Evolutionary conservation across 1,284 basidiomycete genomes (phyloP).

Genomic region (Malassezia vespertilionis): DNA sequence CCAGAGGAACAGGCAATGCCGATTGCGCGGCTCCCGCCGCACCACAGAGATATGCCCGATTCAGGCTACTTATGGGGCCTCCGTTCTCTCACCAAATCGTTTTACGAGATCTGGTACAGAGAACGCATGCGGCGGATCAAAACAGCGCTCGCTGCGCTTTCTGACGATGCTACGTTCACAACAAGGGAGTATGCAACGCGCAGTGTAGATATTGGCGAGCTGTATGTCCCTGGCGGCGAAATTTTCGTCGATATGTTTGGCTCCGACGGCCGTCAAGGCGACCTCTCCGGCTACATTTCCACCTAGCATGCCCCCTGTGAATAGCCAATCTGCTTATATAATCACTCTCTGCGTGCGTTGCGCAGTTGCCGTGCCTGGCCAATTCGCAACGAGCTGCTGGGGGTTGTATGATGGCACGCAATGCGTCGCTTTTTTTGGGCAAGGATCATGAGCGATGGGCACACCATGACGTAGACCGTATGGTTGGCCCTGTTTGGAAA

Average conservation of each 20-base stretch:
- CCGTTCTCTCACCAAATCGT: slow-evolving; percentile 59
- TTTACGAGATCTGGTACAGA: slow-evolving; percentile 53
- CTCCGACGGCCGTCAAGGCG: slow-evolving; percentile 11
- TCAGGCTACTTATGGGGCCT: slow-evolving; percentile 87
- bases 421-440: slow-evolving; percentile 38
- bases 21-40: slow-evolving; percentile 64
- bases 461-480: slow-evolving; percentile 24
- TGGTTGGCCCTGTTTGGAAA: slow-evolving; percentile 16
- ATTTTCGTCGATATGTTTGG: slow-evolving; percentile 47
- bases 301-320: slow-evolving; percentile 11
- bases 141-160: not conserved
- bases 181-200: slow-evolving; percentile 19
- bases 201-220: slow-evolving; percentile 27
- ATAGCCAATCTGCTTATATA: not conserved
- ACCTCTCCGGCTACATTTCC: slow-evolving; percentile 30
- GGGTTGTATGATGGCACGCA: no score
- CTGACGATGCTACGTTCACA: not conserved
- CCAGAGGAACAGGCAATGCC: slow-evolving; percentile 46
- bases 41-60: slow-evolving; percentile 75
- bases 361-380: not conserved
- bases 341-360: no score
- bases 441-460: slow-evolving; percentile 44
- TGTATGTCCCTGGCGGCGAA: slow-evolving; percentile 33
- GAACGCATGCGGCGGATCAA: slow-evolving; percentile 24
- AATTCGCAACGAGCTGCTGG: not conserved